A percentile compares a stretch with the other conserved stretches of the same genome.
Evolutionary conservation across 2,329 filamentous ascomycete species (phyloP).

Genomic region (Dactylellina cionopaga): DNA sequence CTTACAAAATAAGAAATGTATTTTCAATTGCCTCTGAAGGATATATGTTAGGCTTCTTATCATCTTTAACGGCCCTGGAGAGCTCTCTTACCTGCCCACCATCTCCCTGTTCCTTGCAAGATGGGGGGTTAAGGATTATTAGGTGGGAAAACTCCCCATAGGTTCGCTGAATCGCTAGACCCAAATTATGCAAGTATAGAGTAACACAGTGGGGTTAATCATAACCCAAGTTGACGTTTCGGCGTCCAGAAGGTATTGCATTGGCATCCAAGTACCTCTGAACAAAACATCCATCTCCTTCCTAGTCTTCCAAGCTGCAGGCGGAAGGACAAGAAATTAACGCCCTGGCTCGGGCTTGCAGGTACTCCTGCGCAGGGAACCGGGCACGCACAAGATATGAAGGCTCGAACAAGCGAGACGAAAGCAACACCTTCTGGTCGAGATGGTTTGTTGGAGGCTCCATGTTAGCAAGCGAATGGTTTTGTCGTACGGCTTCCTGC

Average conservation of each 20-base stretch:
- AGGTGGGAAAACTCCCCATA: conserved; percentile 45
- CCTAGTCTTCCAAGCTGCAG: conserved; percentile 40
- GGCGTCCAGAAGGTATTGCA: conserved; percentile 29
- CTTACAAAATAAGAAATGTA: too few species aligned
- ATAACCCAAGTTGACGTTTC: conserved; percentile 29
- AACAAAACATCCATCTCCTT: neutral
- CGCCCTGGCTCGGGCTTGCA: conserved; percentile 24
- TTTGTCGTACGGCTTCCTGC: conserved; percentile 35
- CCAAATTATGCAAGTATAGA: conserved; percentile 36
- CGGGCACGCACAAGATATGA: conserved; percentile 25
- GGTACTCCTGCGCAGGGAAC: conserved; percentile 3
- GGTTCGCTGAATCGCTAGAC: conserved; percentile 39
- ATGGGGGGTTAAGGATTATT: conserved; percentile 12
- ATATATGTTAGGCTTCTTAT: neutral
- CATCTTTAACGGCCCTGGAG: neutral
- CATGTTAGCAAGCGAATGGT: neutral
- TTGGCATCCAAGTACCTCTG: conserved; percentile 29
- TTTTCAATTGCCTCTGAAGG: too few species aligned
- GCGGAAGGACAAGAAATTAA: conserved; percentile 42
- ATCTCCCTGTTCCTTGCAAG: conserved; percentile 14
- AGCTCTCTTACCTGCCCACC: conserved; percentile 29
- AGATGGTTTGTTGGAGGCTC: conserved; percentile 29
- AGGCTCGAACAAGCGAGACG: neutral
- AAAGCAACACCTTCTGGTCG: conserved; percentile 25
- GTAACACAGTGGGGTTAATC: conserved; percentile 28